Evolutionary conservation across 2,329 filamentous ascomycete species (phyloP).

Genomic region (Penicillium sp.): DNA sequence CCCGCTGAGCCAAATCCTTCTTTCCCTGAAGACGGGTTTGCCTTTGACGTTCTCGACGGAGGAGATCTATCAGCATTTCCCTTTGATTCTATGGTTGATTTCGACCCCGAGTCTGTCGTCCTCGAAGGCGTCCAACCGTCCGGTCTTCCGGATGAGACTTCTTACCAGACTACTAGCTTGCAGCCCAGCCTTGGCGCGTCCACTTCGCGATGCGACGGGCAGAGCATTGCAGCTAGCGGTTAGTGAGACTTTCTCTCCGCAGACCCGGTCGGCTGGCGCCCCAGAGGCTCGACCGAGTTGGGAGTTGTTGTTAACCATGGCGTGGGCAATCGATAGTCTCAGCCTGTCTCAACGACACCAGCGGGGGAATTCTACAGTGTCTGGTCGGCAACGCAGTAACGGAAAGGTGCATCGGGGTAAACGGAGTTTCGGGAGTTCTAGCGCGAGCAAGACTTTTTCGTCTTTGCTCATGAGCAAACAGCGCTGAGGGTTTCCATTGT

Average conservation of each 20-base stretch:
- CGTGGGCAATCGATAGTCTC: constrained; percentile 46
- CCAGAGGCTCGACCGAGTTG: constrained; percentile 36
- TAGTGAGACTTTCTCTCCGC: constrained; percentile 40
- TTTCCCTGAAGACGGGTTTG: constrained; percentile 71
- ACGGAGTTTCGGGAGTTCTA: constrained; percentile 43
- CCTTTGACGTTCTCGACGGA: constrained; percentile 62
- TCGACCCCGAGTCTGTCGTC: constrained; percentile 49
- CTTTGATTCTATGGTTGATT: constrained; percentile 55
- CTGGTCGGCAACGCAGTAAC: constrained; percentile 35
- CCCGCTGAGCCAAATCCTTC: constrained; percentile 69
- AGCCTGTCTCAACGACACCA: constrained; percentile 36
- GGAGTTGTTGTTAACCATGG: constrained; percentile 47
- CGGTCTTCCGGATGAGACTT: constrained; percentile 49
- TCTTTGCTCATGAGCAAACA: constrained; percentile 28
- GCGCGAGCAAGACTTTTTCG: constrained; percentile 24
- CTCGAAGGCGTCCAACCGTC: constrained; percentile 44
- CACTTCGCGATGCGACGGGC: constrained; percentile 52
- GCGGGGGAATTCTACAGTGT: constrained; percentile 24
- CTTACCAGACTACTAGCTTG: constrained; percentile 50
- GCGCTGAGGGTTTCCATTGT: constrained; percentile 19
- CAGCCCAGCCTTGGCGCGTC: constrained; percentile 54
- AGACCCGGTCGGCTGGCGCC: constrained; percentile 35
- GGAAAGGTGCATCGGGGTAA: constrained; percentile 35
- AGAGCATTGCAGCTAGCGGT: constrained; percentile 51
- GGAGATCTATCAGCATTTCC: constrained; percentile 49